Percentiles rank a stretch among this genome's conserved stretches.
Evolutionary conservation across 331 rosid genomes (phyloP).

Genomic region (Acacia concinna): DNA sequence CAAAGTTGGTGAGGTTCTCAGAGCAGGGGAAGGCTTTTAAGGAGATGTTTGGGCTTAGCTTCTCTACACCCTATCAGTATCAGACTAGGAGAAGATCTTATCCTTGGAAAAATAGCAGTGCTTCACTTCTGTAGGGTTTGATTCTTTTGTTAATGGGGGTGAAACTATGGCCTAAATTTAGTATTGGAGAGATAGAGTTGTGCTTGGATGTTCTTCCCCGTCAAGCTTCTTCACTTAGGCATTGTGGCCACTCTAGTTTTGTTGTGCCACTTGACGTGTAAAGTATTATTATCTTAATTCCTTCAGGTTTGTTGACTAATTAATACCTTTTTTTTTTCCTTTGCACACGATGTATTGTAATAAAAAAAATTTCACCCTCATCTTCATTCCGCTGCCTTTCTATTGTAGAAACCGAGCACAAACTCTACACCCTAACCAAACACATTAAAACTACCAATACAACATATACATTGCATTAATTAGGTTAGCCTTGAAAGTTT

Average conservation of each 20-base stretch:
- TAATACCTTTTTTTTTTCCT: too few species aligned
- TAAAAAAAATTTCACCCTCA: too few species aligned
- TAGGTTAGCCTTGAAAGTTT: too few species aligned
- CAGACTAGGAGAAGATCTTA: constrained; percentile 53
- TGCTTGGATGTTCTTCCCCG: not conserved
- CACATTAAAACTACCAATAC: too few species aligned
- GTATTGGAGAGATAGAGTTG: not conserved
- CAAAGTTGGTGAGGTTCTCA: constrained; percentile 70
- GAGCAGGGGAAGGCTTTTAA: constrained; percentile 82
- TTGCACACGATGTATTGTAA: too few species aligned
- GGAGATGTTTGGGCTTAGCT: constrained; percentile 98
- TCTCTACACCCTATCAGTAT: constrained; percentile 60
- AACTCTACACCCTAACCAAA: too few species aligned
- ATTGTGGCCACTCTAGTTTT: not conserved
- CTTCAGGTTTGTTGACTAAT: not conserved
- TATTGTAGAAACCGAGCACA: too few species aligned
- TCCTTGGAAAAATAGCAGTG: constrained; percentile 65
- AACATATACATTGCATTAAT: too few species aligned
- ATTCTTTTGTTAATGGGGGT: constrained; percentile 27
- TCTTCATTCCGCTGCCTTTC: too few species aligned
- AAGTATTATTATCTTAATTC: not conserved
- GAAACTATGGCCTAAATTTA: constrained; percentile 10
- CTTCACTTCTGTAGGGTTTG: constrained; percentile 43
- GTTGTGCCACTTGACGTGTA: not conserved
- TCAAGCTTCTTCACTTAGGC: not conserved